Conservation (phyloP, 352 stramenopile species). For the Pythium phragmitis region DNA sequence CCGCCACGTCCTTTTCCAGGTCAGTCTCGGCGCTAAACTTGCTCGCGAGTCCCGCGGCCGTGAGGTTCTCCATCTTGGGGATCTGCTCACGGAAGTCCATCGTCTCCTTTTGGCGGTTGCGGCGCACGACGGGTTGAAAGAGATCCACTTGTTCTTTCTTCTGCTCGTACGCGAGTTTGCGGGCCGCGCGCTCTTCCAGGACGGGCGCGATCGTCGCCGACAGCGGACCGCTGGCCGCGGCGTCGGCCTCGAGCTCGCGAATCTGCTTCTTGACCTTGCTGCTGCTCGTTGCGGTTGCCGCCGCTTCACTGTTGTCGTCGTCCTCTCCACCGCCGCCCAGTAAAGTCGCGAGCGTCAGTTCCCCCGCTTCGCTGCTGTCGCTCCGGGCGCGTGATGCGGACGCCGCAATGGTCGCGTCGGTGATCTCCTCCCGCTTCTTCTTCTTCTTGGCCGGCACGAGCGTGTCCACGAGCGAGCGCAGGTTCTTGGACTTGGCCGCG, state of each 20-base stretch:
- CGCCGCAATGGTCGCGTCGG: slow-evolving; percentile 35
- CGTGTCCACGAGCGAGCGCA: slow-evolving; percentile 47
- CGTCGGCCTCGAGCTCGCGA: slow-evolving; percentile 60
- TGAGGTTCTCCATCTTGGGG: slow-evolving; percentile 73
- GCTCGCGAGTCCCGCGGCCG: slow-evolving; percentile 80
- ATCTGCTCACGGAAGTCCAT: slow-evolving; percentile 93
- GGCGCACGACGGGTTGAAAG: slow-evolving; percentile 89
- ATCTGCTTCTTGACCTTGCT: slow-evolving; percentile 77
- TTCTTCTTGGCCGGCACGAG: slow-evolving; percentile 44
- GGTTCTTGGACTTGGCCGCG: slow-evolving; percentile 42
- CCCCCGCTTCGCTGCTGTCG: slow-evolving; percentile 9
- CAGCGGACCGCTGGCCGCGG: slow-evolving; percentile 51
- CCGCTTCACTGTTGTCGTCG: background rate
- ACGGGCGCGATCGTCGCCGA: slow-evolving; percentile 70
- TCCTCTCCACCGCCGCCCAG: slow-evolving; percentile 35
- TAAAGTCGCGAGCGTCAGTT: slow-evolving; percentile 43
- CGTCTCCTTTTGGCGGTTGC: slow-evolving; percentile 93
- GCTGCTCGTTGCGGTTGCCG: background rate
- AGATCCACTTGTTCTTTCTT: slow-evolving; percentile 87
- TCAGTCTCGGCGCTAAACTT: slow-evolving; percentile 93
- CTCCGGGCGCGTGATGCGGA: slow-evolving; percentile 13
- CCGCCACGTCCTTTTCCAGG: slow-evolving; percentile 85
- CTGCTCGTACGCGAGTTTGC: slow-evolving; percentile 89
- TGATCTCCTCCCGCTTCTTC: slow-evolving; percentile 57
- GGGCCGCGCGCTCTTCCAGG: slow-evolving; percentile 81